Evolutionary conservation across 2,329 filamentous ascomycete genomes (phyloP), one percentile per base, ranked within the genome.

Genomic region (Phyllachora maydis): DNA sequence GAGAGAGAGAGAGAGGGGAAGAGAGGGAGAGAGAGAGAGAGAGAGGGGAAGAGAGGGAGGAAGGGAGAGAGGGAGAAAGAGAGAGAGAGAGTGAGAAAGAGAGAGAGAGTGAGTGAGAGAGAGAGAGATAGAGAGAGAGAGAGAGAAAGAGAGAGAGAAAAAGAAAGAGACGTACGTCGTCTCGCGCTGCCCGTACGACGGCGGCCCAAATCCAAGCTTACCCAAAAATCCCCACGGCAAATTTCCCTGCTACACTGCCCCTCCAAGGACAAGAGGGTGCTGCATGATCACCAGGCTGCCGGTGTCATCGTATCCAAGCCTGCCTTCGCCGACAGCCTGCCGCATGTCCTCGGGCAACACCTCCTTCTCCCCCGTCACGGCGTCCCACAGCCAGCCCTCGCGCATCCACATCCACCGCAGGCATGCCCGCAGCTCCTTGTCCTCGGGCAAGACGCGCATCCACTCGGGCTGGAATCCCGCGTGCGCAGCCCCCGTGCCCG

Each of bases 391-490:
- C 62, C 70, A 85, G 0, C 81, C 79, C 37, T 91, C 77, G 21
- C 71, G 67, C 49, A 88, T 63, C 82, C 83, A 92, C 66, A 82
- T 78, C 82, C 83, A 93, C 18, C 73, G 61, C 38, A 93, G 46
- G 47, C 70, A 92, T 0, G 79, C 81, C 20, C 77, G 60, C n/a
- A 93, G 51, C 45, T 93, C 83, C 47, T 92, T 93, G 45, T 93
- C 83, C 20, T 58, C 50, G 0, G 83, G 81, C 23, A 75, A 41
- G 1, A 92, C 81, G 3, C 78, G 63, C 60, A 82, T 88, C 83
- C 83, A 93, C 45, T 93, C 83, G 0, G 81, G 78, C 35, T 81
- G 70, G 39, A 83, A 81, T 6, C 16, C 16, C 9, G 54, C 52
- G 24, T 45, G 29, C 38, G 49, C 33, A 36, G 49, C 32, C 33